Evolutionary conservation across 805 yeast genomes (phyloP).

Genomic region (Tanozyma kutaoensis): DNA sequence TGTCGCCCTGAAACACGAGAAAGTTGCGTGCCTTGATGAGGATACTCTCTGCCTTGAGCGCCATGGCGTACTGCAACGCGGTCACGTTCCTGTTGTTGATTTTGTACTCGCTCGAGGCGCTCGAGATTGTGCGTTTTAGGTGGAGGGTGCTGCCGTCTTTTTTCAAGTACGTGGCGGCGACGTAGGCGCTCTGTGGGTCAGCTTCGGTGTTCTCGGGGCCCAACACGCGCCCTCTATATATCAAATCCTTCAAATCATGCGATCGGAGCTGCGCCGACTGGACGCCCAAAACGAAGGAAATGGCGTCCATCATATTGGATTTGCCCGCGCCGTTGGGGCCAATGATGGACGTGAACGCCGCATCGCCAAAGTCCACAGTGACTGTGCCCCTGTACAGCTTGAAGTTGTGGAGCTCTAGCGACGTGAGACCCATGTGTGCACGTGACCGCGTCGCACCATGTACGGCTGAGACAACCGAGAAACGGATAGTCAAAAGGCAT

Average conservation of each 20-base stretch:
- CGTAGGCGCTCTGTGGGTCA: constrained; percentile 48
- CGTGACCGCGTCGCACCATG: no score
- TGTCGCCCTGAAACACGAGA: constrained; percentile 93
- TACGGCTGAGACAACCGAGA: no score
- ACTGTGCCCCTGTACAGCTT: constrained; percentile 79
- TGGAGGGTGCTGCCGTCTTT: constrained; percentile 43
- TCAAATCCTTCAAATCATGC: constrained; percentile 54
- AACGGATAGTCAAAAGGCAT: no score
- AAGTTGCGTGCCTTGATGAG: constrained; percentile 83
- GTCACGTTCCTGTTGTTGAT: constrained; percentile 50
- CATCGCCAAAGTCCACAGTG: constrained; percentile 69
- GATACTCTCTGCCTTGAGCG: constrained; percentile 67
- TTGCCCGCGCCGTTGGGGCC: constrained; percentile 99
- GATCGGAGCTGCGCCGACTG: constrained; percentile 68
- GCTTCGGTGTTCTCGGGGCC: constrained; percentile 1
- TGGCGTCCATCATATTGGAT: constrained; percentile 95
- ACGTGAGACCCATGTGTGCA: no score
- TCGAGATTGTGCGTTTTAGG: constrained; percentile 49
- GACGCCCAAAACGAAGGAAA: constrained; percentile 87
- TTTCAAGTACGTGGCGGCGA: constrained; percentile 63
- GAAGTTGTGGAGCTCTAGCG: constrained; percentile 67
- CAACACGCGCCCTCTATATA: constrained; percentile 61
- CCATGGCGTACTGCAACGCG: constrained; percentile 49
- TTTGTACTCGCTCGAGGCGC: constrained; percentile 56
- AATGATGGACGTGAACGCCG: constrained; percentile 77